Base-by-base conservation (phyloP, 2,329 filamentous ascomycete species). In the Dissoconium aciculare region DNA sequence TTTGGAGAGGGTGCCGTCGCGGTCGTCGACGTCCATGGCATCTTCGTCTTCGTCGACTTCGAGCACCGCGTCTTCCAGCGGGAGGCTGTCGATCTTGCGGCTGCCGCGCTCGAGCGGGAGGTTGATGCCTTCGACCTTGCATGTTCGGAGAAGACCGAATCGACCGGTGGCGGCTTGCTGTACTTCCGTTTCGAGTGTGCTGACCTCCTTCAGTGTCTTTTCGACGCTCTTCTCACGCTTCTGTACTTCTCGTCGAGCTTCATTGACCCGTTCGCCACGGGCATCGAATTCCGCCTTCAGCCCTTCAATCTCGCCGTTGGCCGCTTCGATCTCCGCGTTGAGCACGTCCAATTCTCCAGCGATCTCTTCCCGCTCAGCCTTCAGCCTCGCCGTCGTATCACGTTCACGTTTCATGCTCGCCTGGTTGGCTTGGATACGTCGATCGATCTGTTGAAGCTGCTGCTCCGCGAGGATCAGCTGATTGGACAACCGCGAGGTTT, bases 71-170 rank as follows among this genome's bases (percentile, higher is more conserved):
- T 93, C 84, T 50, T 91, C 82, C 46, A 91, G 83, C 3, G 89
- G 89, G 30, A 98, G 66, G 40, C 77, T 71, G 46, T 92, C 83
- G 14, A 98, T 64, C 5, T 63, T 60, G 17, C 62, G 63, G 2
- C 83, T 93, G 14, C 75, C 76, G 34, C 74, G 62, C 2, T 67
- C 61, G 13, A 98, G 66, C 2, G 89, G 89, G 35, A 98, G 69
- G 39, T 78, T 74, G 43, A 95, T 81, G 50, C 94, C 85, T 52
- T 95, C 87, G 27, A 98, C 73, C 52, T 91, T 87, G 63, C 87
- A 95, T 39, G 82, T 74, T 49, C 84, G 74, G 31, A 98, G 68
- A 27, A 92, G 62, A 26, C 75, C 75, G 51, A 93, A 93, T 51
- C 89, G 81, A 46, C 72, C 74, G 0, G 83, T 76, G 35, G 78